Base-by-base conservation (phyloP, 2,329 filamentous ascomycete species). In the Hypomyces perniciosus region DNA sequence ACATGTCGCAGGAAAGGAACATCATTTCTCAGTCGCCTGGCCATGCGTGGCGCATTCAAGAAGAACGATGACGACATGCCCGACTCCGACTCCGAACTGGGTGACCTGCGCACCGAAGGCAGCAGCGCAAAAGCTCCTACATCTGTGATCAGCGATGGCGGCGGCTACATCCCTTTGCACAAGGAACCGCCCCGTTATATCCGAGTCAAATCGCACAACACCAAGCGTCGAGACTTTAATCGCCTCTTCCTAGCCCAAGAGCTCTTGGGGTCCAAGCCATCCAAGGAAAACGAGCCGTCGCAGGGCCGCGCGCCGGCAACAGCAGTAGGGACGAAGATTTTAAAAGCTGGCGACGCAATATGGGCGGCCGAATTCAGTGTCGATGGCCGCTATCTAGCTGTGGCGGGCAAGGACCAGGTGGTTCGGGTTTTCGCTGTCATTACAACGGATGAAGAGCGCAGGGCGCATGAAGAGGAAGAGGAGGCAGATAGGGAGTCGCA, bases 361-460 rank as follows among this genome's bases (percentile, higher is more conserved):
- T 99, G 93, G 93, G 85, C 92, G 0, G 82, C 89, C 56, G 88
- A 93, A 61, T 97, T 97, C 62, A 97, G 92, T 62, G 85, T 85
- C 54, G 92, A 97, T 70, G 93, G 93, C 5, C 88, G 79, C 61
- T 96, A 91, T 65, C 75, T 99, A 13, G 93, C 93, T 5, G 90
- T 90, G n/a, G 93, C 88, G 8, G 93, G 93, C 4, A 88, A 92
- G 58, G 93, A 97, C 65, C 83, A 83, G 56, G 78, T 91, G 12
- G 83, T 99, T 8, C 80, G 92, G 13, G 81, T 97, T 12, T 99
- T 92, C 87, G 83, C 86, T 2, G 90, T 97, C 4, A 83, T 99
- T 37, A 83, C 88, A 3, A 92, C 84, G 1, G 74, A 82, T 0
- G 90, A 95, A 53, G 90, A 96, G 63, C 81, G 93, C 12, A 77